These are phyloP conservation scores for Deuterostichococcus epilithicus DNA, from an alignment of 139 green algal genomes.

Conservation along the genomic window DNA sequence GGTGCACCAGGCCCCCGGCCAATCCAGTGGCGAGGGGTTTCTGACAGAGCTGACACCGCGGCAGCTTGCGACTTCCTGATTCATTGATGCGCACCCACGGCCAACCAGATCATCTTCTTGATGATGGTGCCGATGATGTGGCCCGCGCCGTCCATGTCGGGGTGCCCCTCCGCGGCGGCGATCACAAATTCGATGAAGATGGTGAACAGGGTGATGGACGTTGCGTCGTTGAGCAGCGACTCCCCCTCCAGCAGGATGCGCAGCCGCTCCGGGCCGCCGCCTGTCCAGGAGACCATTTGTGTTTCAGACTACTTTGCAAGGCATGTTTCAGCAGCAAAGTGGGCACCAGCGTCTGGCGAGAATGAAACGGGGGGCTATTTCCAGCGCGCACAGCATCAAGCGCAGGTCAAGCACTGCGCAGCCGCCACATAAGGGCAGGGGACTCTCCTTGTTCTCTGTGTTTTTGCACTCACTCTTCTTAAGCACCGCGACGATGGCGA, in stretches of 20 bases:
- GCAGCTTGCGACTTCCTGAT: no score
- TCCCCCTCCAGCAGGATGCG: slow-evolving; percentile 75
- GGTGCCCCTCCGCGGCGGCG: neutral
- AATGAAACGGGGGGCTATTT: no score
- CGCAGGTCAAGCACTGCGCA: no score
- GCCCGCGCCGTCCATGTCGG: neutral
- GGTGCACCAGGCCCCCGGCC: no score
- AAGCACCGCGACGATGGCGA: slow-evolving; percentile 69
- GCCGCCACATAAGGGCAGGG: no score
- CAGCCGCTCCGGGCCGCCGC: slow-evolving; percentile 66
- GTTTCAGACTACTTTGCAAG: no score
- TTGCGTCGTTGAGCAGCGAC: slow-evolving; percentile 82
- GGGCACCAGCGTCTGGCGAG: no score
- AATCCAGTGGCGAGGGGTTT: no score
- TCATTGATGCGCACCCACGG: slow-evolving; percentile 5
- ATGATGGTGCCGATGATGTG: slow-evolving; percentile 28
- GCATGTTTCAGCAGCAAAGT: no score
- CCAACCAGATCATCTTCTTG: slow-evolving; percentile 35
- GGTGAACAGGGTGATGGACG: slow-evolving; percentile 76
- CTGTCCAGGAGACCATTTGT: slow-evolving; percentile 16
- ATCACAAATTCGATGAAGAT: slow-evolving; percentile 60
- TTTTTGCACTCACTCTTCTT: slow-evolving; percentile 48
- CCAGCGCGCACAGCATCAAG: no score
- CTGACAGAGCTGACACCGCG: no score
- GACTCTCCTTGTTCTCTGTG: no score